These are phyloP conservation scores for Multifurca ochricompacta DNA, from an alignment of 768 basidiomycete species.

Conservation along the genomic window DNA sequence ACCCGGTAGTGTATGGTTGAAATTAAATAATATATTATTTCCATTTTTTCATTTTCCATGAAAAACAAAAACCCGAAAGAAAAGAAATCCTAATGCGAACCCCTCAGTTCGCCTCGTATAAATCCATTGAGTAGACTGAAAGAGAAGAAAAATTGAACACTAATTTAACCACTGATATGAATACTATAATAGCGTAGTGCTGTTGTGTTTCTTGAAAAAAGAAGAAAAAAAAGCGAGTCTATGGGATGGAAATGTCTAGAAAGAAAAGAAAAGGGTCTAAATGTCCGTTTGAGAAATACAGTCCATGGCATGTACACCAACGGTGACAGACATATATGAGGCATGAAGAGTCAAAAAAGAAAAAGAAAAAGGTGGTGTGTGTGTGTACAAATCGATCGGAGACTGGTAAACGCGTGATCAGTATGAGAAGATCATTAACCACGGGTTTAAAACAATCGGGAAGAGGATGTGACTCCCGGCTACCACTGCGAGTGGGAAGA, in stretches of 20 bases:
- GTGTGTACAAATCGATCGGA: background rate
- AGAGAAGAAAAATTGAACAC: no score
- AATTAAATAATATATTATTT: no score
- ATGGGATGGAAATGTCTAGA: background rate
- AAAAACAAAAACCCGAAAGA: no score
- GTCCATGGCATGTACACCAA: background rate
- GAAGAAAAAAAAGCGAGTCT: no score
- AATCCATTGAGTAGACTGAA: no score
- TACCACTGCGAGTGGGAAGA: constrained; percentile 64
- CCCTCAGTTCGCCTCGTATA: no score
- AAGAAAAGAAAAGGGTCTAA: no score
- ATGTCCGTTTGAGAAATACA: background rate
- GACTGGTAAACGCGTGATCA: constrained; percentile 18
- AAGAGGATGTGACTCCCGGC: constrained; percentile 61
- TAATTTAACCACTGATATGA: no score
- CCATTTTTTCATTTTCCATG: no score
- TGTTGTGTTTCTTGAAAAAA: background rate
- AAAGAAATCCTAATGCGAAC: no score
- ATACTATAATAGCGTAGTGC: background rate
- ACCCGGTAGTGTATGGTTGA: no score
- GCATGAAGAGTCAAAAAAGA: background rate
- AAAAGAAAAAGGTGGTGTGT: background rate
- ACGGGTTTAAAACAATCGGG: constrained; percentile 83
- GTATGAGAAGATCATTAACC: constrained; percentile 79
- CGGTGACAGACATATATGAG: background rate